These are phyloP conservation scores for Umbellularia californica DNA, from an alignment of 164 flowering plant species.

Conservation along the genomic window DNA sequence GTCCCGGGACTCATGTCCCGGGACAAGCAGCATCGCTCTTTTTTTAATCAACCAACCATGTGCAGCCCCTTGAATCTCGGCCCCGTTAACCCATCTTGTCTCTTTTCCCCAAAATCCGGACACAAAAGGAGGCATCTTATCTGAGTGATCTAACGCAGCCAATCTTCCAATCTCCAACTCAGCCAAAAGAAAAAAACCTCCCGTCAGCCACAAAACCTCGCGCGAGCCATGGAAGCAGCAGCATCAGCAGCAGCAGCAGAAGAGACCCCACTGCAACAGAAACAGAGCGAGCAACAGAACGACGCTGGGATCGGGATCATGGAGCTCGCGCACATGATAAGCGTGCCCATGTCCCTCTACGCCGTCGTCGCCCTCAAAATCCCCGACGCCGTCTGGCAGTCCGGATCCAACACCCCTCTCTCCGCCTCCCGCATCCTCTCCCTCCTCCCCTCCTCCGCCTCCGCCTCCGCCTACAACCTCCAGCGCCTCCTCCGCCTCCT, in stretches of 20 bases:
- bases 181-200: no score
- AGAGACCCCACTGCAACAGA: not conserved
- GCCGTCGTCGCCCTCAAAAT: conserved; percentile 68
- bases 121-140: no score
- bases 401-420: conserved; percentile 55
- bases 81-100: no score
- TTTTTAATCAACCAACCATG: no score
- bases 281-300: not conserved
- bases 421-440: conserved; percentile 53
- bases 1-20: no score
- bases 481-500: conserved; percentile 66
- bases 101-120: no score
- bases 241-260: no score
- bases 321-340: conserved; percentile 74
- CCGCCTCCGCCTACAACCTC: conserved; percentile 12
- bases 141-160: no score
- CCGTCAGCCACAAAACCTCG: not conserved
- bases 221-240: not conserved
- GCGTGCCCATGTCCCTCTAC: conserved; percentile 75
- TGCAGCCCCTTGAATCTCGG: no score
- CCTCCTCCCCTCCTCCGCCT: conserved; percentile 11
- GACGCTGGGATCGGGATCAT: conserved; percentile 35
- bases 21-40: no score
- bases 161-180: not conserved
- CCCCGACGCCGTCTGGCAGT: conserved; percentile 59